These are phyloP conservation scores for Penicillium subrubescens DNA, from an alignment of 495 filamentous ascomycete genomes.

Conservation along the genomic window DNA sequence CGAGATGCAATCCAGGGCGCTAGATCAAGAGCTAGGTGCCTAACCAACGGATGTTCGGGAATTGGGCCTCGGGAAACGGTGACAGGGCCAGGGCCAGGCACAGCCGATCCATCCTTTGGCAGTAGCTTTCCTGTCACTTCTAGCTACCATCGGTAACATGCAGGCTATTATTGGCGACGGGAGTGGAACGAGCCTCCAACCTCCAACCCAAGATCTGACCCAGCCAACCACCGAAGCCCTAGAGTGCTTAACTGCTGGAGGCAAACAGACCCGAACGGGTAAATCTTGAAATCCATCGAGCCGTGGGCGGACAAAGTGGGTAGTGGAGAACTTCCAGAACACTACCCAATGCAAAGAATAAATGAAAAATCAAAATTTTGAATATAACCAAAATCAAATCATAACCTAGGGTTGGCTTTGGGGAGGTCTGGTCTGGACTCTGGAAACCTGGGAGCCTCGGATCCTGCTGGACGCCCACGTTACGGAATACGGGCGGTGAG, in stretches of 20 bases:
- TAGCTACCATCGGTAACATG: background rate
- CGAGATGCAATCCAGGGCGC: background rate
- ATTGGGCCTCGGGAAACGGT: background rate
- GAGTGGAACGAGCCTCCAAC: background rate
- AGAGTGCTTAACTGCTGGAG: background rate
- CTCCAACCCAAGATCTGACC: background rate
- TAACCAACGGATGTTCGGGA: background rate
- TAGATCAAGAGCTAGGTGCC: background rate
- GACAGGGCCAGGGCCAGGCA: background rate
- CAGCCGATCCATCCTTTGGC: background rate
- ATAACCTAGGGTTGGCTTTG: background rate
- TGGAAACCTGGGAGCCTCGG: constrained; percentile 5
- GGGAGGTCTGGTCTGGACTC: background rate
- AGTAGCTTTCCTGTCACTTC: background rate
- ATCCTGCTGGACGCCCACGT: background rate
- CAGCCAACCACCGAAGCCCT: background rate
- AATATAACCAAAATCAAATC: background rate
- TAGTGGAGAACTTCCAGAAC: constrained; percentile 24
- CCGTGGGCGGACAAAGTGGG: background rate
- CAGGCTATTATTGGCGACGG: background rate
- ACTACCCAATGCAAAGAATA: constrained; percentile 11
- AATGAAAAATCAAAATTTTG: background rate
- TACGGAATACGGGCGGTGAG: constrained; percentile 6
- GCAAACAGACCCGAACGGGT: constrained; percentile 25
- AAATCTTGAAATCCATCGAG: constrained; percentile 15